phyloP scores from a whole-genome alignment of 495 filamentous ascomycete genomes.

The Podospora anserina region DNA sequence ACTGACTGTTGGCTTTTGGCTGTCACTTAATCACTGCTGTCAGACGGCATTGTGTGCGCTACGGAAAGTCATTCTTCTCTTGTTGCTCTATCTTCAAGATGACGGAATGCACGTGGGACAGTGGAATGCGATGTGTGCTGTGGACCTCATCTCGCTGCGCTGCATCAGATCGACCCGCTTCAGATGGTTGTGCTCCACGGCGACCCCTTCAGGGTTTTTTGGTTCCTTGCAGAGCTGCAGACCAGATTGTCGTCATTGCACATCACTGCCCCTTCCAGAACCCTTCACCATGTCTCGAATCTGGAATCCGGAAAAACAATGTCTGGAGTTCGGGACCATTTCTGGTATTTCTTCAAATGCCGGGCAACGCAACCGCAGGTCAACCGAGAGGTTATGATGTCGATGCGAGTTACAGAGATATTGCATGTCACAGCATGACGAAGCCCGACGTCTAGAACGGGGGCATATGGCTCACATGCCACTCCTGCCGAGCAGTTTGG shows the following conservation, averaged over 20 bases:
- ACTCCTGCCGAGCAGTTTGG: background rate
- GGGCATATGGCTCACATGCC: background rate
- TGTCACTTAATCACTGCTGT: constrained; percentile 3
- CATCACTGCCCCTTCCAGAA: background rate
- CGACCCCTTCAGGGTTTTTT: background rate
- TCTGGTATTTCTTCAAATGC: background rate
- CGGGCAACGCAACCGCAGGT: background rate
- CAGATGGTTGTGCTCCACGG: background rate
- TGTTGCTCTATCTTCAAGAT: background rate
- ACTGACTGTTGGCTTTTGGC: background rate
- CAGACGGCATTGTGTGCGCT: background rate
- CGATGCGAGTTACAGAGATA: background rate
- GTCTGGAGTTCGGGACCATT: background rate
- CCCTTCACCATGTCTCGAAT: background rate
- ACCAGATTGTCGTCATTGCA: background rate
- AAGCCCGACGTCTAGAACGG: background rate
- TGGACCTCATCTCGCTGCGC: constrained; percentile 2
- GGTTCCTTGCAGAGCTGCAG: background rate
- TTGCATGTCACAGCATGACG: background rate
- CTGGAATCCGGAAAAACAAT: background rate
- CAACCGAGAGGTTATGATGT: background rate
- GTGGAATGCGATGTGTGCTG: constrained; percentile 4
- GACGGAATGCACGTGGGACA: constrained; percentile 1
- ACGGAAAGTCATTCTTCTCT: background rate
- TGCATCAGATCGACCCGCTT: background rate